Base-by-base conservation (phyloP, 164 flowering plant species). In the Nymphaea colorata region DNA sequence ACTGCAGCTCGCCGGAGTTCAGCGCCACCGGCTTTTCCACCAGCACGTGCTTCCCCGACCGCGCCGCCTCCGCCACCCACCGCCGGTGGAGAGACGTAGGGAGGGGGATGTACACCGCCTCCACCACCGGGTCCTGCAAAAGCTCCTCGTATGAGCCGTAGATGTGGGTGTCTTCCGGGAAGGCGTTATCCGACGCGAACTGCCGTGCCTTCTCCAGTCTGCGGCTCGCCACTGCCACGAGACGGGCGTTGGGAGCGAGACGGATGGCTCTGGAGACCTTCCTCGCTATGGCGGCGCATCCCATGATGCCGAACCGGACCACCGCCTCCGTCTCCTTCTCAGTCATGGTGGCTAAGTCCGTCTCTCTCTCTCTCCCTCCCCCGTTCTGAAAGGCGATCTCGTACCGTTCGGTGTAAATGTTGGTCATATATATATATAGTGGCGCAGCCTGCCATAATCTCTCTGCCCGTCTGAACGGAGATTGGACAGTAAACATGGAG, bases 21-120 rank as follows among this genome's bases (percentile, higher is more conserved):
- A 86, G 64, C 0, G 87, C 91, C 42, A 82, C 81, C 0, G 94
- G 91, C 81, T 88, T 88, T 85, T 88, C 94, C 64, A 85, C 69
- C 59, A 86, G 72, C 57, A 88, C 25, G 74, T 88, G 94, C 78
- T 88, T 88, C 82, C 77, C 77, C 80, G 79, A 83, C 68, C 72
- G 68, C 4, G 91, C 94, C 2, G 83, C 86, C 68, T 66, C 11
- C 0, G 80, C 80, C 6, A 82, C 94, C 94, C 94, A 88, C 2
- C 51, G 44, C 47, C 75, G 41, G 77, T 84, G 94, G 42, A 88
- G 70, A 71, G 82, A 72, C 6, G 87, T 86, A 3, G 94, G 91
- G 14, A 86, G 72, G 2, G 94, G 94, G 4, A 86, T 18, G 74
- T 88, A 88, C 7, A 88, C 86, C 47, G 85, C 94, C 75, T 88